Evolutionary conservation across 495 filamentous ascomycete species (phyloP), one percentile per base, ranked within the genome.

Genomic region (Xylaria castorea): DNA sequence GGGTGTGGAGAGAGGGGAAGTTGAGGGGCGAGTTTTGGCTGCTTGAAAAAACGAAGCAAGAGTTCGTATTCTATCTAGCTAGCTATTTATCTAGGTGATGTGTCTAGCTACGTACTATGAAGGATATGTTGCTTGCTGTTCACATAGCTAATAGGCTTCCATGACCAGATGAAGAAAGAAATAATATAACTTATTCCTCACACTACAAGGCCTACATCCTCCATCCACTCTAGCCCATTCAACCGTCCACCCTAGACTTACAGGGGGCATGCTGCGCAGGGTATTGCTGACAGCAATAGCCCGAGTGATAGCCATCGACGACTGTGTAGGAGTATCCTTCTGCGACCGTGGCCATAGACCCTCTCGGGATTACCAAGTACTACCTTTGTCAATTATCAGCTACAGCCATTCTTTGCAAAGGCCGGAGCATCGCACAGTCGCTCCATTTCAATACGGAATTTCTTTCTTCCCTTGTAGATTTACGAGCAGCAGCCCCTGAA

Each of bases 1-100:
- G 27, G 90, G 91, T 78, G 81, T 82, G 55, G 83, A 88, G 77
- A 71, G 77, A 58, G 70, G 76, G n/a, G 70, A 65, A 22, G 81
- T 83, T 20, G 84, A 83, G 66, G 81, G 83, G 22, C 75, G 84
- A 64, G 81, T 72, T 34, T 44, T 72, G 36, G 70, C 61, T 57
- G 46, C 51, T 11, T 65, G 55, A 61, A 12, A 61, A 22, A 16
- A 42, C 9, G 1, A 22, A 8, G 14, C 4, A 2, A 44, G 5
- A 2, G 36, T 2, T 44, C 32, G n/a, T 1, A 3, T 20, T 44
- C 16, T 12, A 27, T 42, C 7, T 14, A 14, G 44, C 27, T 38
- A 27, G 57, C 16, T 38, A 22, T 20, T n/a, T 36, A 22, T n/a
- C 7, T 20, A 20, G 1, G 8, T 22, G 5, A 22, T 5, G 3